Evolutionary conservation across 106 monocot species (phyloP), one percentile per base, ranked within the genome.

Genomic region (Dendrobium huoshanense): DNA sequence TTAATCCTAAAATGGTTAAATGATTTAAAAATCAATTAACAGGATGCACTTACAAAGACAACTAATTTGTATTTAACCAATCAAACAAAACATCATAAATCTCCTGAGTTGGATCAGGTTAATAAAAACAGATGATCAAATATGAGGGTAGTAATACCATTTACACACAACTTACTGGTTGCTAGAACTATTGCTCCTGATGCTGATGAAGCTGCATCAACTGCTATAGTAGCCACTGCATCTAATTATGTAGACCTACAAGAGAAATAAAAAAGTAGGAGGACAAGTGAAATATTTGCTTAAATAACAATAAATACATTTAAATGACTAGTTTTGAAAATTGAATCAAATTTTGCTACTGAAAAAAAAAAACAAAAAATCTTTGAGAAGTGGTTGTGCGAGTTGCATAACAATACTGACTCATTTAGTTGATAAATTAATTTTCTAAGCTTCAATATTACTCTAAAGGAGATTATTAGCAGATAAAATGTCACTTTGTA

Each of bases 241-340:
- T 86, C 86, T 83, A 41, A 86, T 80, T 56, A 86, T 86, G 80
- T 83, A 86, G 45, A 86, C 86, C 83, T 86, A 18, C 24, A 31
- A 82, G 19, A 15, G 72, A 58, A 41, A 33, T 33, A 67, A 80
- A 55, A 40, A 24, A 25, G 2, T 79, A 64, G 15, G 25, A 56
- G 43, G 7, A 48, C 47, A 80, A 70, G 18, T 16, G 37, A 11
- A 33, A 42, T n/a, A 65, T 79, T 20, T 42, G 58, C 42, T 19
- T 42, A 20, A 74, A 74, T 74, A 74, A 37, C 70, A 70, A 70
- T 37, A 22, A 70, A 70, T 17, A 37, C 33, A 70, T 17, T 70
- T 13, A 29, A 67, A 61, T 15, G 15, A 13, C 9, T n/a, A 44
- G n/a, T n/a, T 44, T 41, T 74, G n/a, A 74, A 73, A 40, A 73